Percentiles rank a stretch among this genome's conserved stretches.
Conservation (phyloP, 768 basidiomycete species). For the Crepidotus variabilis region DNA sequence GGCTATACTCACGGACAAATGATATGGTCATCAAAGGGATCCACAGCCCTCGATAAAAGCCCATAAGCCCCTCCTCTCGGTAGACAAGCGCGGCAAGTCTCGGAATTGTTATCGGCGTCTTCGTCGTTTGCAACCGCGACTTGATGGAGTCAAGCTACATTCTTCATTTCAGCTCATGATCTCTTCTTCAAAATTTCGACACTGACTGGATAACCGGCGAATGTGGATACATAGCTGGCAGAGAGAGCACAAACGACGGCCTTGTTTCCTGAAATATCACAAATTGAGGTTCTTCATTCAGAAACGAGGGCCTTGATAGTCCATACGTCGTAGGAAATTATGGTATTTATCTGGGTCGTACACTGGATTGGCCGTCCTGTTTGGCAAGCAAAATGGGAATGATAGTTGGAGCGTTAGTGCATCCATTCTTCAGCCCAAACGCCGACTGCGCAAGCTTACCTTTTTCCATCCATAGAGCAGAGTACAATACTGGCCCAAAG, state of each 20-base stretch:
- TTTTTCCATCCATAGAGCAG: conserved; percentile 79
- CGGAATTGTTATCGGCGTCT: conserved; percentile 69
- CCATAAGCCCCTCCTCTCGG: conserved; percentile 80
- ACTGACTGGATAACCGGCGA: conserved; percentile 82
- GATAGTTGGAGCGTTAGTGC: conserved; percentile 1
- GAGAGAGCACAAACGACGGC: conserved; percentile 87
- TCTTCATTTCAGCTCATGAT: not conserved
- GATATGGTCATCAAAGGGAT: conserved; percentile 95
- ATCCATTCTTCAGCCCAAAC: not conserved
- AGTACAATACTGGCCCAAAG: conserved; percentile 59
- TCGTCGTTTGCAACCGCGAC: conserved; percentile 84
- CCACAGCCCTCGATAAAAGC: conserved; percentile 89
- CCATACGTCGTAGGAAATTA: conserved; percentile 65
- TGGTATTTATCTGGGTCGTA: conserved; percentile 60
- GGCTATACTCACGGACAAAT: conserved; percentile 76
- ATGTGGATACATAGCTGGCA: conserved; percentile 89
- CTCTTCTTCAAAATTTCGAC: not conserved
- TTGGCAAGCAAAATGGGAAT: conserved; percentile 2
- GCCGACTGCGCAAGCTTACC: conserved; percentile 28
- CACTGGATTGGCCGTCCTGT: conserved; percentile 56
- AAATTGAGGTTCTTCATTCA: conserved; percentile 11
- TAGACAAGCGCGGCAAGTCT: conserved; percentile 70
- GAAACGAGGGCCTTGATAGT: conserved; percentile 1
- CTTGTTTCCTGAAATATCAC: conserved; percentile 60
- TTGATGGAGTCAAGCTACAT: conserved; percentile 88